A percentile compares a stretch with the other conserved stretches of the same genome.
phyloP scores from a whole-genome alignment of 345 rosid genomes.

The Murraya koenigii region DNA sequence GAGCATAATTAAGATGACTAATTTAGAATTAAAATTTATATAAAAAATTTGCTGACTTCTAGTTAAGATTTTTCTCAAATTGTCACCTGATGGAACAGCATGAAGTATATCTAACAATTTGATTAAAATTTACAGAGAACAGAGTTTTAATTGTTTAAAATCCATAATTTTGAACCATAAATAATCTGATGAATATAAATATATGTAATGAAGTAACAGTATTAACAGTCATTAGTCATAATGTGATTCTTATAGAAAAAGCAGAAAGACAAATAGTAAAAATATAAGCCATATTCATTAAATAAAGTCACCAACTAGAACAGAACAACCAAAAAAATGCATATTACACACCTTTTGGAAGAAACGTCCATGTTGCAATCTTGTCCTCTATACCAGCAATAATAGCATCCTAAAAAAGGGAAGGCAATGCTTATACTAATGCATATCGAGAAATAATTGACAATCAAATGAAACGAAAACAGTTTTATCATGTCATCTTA shows the following conservation, averaged over 20 bases:
- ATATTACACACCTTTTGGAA: conserved; percentile 70
- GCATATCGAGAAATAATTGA: background rate
- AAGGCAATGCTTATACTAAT: background rate
- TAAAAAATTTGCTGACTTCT: background rate
- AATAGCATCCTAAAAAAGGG: conserved; percentile 66
- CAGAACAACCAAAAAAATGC: background rate
- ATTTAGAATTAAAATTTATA: background rate
- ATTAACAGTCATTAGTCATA: background rate
- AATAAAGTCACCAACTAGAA: background rate
- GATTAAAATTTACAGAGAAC: background rate
- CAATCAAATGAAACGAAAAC: conserved; percentile 1
- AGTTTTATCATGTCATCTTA: background rate
- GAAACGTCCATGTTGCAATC: conserved; percentile 93
- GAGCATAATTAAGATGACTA: background rate
- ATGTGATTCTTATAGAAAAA: background rate
- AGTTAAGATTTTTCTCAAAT: background rate
- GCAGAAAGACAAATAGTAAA: background rate
- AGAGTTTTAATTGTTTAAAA: background rate
- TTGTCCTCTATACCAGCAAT: conserved; percentile 89
- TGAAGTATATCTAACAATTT: background rate
- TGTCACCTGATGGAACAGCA: background rate
- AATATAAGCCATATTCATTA: background rate
- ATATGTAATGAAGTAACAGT: background rate
- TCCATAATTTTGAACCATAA: background rate
- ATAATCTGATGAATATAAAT: background rate